Percentiles rank a stretch among this genome's conserved stretches.
These are phyloP conservation scores for Backusella circina DNA, from an alignment of 192 early-diverging fungal genomes.

Conservation along the genomic window DNA sequence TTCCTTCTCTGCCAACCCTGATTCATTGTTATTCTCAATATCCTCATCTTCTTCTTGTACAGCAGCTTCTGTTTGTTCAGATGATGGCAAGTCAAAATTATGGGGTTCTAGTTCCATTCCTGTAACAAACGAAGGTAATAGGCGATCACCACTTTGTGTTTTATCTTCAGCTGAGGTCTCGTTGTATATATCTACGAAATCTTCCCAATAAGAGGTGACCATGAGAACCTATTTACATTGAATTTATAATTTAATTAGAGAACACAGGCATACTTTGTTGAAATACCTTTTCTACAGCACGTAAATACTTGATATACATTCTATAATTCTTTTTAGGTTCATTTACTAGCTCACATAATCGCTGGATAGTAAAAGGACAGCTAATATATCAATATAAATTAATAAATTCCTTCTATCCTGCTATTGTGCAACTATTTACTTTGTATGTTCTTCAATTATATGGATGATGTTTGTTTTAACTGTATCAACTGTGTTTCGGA, in stretches of 20 bases:
- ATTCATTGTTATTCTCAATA: background rate
- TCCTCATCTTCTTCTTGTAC: background rate
- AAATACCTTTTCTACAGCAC: constrained; percentile 17
- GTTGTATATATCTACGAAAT: background rate
- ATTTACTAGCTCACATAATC: constrained; percentile 12
- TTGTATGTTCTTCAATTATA: constrained; percentile 4
- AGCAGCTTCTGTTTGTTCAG: background rate
- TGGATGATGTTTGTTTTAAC: constrained; percentile 1
- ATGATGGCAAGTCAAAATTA: background rate
- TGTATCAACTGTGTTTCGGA: background rate
- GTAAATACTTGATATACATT: constrained; percentile 16
- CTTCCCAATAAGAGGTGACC: constrained; percentile 18
- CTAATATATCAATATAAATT: background rate
- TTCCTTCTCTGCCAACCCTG: background rate
- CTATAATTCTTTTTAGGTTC: constrained; percentile 14
- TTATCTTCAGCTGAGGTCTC: background rate
- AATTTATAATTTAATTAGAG: background rate
- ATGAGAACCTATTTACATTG: background rate
- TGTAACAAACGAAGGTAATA: background rate
- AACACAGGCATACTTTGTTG: background rate
- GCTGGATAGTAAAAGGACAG: constrained; percentile 18
- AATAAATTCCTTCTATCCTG: background rate
- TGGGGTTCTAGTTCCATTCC: background rate
- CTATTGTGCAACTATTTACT: background rate
- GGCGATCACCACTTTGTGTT: background rate